Evolutionary conservation across 2,329 filamentous ascomycete species (phyloP), one percentile per base, ranked within the genome.

Genomic region (Ophiosphaerella narmari): DNA sequence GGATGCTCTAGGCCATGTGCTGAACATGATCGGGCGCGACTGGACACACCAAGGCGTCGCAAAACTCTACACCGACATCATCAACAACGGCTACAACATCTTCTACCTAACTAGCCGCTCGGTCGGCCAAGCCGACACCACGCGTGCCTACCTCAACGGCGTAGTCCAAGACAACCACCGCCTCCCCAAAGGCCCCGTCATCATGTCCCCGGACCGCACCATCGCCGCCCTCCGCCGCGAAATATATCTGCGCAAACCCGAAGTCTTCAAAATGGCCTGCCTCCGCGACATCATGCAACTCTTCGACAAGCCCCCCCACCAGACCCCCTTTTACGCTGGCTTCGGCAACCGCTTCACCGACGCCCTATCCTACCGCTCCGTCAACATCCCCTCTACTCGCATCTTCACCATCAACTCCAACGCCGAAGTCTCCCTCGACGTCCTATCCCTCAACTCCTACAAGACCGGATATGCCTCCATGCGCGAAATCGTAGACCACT

Each of bases 371-470:
- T 99, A 99, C 72, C 88, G 94, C 52, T 94, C 90, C 5, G 94
- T 99, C 46, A 95, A 96, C 70, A 96, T 99, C 35, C 94, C 94
- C 0, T 88, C 89, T 44, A 95, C 88, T 21, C 85, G 94, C 45
- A 99, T 99, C 62, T 99, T 99, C 74, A 97, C 94, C 13, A 99
- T 99, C 80, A 99, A 99, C 74, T 94, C 90, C 46, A 96, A 97
- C 68, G 92, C 93, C 1, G 94, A 99, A 73, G 92, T 99, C 26
- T 93, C 89, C 24, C 79, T 99, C 18, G 93, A 97, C 70, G 79
- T 99, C 38, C 78, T 97, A 37, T 93, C 86, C 55, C 81, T 97
- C 46, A 97, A 96, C 75, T 95, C 91, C 72, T 89, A 97, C 71
- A 96, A 94, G 77, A 93, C 95, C 65, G 96, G 90, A 57, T 99